Evolutionary conservation across 495 filamentous ascomycete species (phyloP), one percentile per base, ranked within the genome.

Genomic region (Elasticomyces elasticus): DNA sequence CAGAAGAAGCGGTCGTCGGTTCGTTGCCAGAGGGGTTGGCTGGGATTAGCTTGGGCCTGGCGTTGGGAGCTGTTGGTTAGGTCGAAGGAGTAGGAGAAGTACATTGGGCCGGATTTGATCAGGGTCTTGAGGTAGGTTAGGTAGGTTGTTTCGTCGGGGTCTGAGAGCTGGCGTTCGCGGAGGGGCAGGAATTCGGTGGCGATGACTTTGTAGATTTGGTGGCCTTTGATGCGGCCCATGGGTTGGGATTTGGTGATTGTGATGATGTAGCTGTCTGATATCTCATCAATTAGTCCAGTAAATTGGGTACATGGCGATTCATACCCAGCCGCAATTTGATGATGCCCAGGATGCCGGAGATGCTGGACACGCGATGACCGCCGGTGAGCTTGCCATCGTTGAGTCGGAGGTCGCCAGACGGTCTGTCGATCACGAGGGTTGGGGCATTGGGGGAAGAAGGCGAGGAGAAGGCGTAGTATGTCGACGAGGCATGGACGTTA

Each of bases 1-100:
- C 91, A 98, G 75, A 95, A 98, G 74, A 98, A 97, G 49, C 92
- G 83, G 62, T 98, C 90, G 69, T 98, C 92, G 49, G 94, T 86
- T 54, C 89, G 74, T 69, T 85, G 81, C 92, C 92, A 98, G 50
- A 97, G 73, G 11, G 92, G 90, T 48, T 75, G 72, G 28, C 75
- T 74, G 20, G 71, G 61, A 58, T 95, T 79, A 22, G 76, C 71
- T 51, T 87, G 79, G 1, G 87, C 78, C 69, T 97, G 92, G 47
- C 94, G 78, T 70, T 98, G 92, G 71, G 95, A 94, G 67, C 77
- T 87, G 72, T 91, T 96, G 44, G 92, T 98, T 57, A 98, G 72
- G 64, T 98, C 92, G 63, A 92, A 75, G 17, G 89, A 87, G 73
- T 98, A 98, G 42, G 92, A 96, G 67, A 97, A 97, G 75, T 95